A percentile compares a stretch with the other conserved stretches of the same genome.
These are phyloP conservation scores for Podospora tetraspora DNA, from an alignment of 495 filamentous ascomycete genomes.

Conservation along the genomic window DNA sequence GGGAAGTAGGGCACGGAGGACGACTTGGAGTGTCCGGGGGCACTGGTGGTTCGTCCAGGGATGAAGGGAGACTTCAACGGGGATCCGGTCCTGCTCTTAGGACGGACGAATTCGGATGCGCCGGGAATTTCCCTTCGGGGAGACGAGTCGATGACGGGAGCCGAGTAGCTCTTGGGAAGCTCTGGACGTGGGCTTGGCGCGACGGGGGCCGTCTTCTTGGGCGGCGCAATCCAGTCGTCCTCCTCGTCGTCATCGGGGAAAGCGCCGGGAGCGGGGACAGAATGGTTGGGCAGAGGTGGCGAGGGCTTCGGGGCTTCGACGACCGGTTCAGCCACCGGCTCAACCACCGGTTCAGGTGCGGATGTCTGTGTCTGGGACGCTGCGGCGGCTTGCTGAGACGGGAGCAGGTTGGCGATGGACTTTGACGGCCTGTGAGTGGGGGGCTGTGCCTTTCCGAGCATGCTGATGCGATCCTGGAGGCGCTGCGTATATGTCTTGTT, in stretches of 20 bases:
- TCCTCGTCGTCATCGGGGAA: constrained; percentile 56
- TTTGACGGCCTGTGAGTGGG: constrained; percentile 58
- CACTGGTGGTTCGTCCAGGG: constrained; percentile 28
- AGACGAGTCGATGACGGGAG: constrained; percentile 56
- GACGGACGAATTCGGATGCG: constrained; percentile 36
- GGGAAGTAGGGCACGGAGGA: constrained; percentile 52
- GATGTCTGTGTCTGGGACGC: constrained; percentile 5
- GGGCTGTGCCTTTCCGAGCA: constrained; percentile 77
- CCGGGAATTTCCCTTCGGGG: constrained; percentile 40
- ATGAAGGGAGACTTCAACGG: constrained; percentile 36
- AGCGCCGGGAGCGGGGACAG: constrained; percentile 41
- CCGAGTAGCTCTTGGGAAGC: constrained; percentile 51
- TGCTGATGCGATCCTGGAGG: constrained; percentile 87
- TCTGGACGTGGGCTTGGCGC: constrained; percentile 39
- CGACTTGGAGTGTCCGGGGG: constrained; percentile 47
- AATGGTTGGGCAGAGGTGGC: constrained; percentile 31
- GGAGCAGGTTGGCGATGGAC: constrained; percentile 53
- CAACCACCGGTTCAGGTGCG: constrained; percentile 52
- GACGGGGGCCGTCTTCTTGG: constrained; percentile 30
- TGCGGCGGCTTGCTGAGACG: constrained; percentile 26
- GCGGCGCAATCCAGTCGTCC: constrained; percentile 80
- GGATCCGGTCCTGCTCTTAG: constrained; percentile 38
- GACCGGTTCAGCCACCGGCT: constrained; percentile 35
- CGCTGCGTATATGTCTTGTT: constrained; percentile 88
- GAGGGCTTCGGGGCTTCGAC: constrained; percentile 8